Conservation (phyloP, 1,284 basidiomycete species). For the Ustilago sp. region DNA sequence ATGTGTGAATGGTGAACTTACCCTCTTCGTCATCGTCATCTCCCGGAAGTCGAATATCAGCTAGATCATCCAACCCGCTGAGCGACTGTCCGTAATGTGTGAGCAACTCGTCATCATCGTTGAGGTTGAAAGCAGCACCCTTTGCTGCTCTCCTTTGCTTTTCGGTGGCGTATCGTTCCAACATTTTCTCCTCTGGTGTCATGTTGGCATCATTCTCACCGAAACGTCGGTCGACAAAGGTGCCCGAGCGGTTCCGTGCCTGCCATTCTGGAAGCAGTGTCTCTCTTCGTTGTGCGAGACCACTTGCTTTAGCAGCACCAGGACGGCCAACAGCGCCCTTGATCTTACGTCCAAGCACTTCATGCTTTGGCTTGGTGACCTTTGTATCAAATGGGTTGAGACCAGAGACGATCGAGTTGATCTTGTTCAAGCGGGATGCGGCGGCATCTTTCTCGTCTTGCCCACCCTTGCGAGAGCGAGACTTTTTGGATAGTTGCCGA, state of each 20-base stretch:
- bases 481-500: conserved; percentile 56
- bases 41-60: conserved; percentile 72
- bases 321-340: conserved; percentile 87
- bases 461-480: conserved; percentile 70
- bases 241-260: conserved; percentile 83
- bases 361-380: conserved; percentile 78
- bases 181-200: conserved; percentile 93
- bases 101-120: conserved; percentile 74
- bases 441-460: conserved; percentile 72
- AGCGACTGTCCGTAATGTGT: conserved; percentile 93
- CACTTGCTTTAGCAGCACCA: conserved; percentile 86
- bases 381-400: conserved; percentile 88
- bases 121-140: conserved; percentile 87
- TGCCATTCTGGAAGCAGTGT: conserved; percentile 84
- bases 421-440: conserved; percentile 72
- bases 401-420: conserved; percentile 83
- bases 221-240: conserved; percentile 92
- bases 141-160: conserved; percentile 73
- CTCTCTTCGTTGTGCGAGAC: conserved; percentile 80
- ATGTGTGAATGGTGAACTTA: conserved; percentile 26
- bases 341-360: conserved; percentile 86
- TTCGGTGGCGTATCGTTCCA: conserved; percentile 94
- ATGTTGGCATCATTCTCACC: conserved; percentile 93
- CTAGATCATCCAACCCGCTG: conserved; percentile 87
- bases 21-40: conserved; percentile 63